These are phyloP conservation scores for Citrus sinensis DNA, from an alignment of 345 rosid species.

Conservation along the genomic window DVS_A1.0 CM039169.1:1124501-1125000, in stretches of 20 bases:
- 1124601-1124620: conserved; percentile 20
- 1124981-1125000: conserved; percentile 53
- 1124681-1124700: conserved; percentile 56
- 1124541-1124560: not conserved
- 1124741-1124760: not conserved
- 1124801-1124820: too few species aligned
- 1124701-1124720: conserved; percentile 32
- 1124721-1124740: conserved; percentile 40
- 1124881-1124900: too few species aligned
- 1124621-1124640: not conserved
- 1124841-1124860: too few species aligned
- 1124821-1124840: too few species aligned
- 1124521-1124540: conserved; percentile 16
- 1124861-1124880: too few species aligned
- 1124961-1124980: conserved; percentile 67
- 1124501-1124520: conserved; percentile 28
- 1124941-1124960: conserved; percentile 44
- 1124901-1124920: too few species aligned
- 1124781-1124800: too few species aligned
- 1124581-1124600: not conserved
- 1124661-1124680: conserved; percentile 31
- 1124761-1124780: not conserved
- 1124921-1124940: too few species aligned
- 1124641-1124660: conserved; percentile 16
- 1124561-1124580: not conserved